A percentile compares a stretch with the other conserved stretches of the same genome.
phyloP scores from a whole-genome alignment of 495 filamentous ascomycete genomes.

The Lasiosphaeria miniovina region DNA sequence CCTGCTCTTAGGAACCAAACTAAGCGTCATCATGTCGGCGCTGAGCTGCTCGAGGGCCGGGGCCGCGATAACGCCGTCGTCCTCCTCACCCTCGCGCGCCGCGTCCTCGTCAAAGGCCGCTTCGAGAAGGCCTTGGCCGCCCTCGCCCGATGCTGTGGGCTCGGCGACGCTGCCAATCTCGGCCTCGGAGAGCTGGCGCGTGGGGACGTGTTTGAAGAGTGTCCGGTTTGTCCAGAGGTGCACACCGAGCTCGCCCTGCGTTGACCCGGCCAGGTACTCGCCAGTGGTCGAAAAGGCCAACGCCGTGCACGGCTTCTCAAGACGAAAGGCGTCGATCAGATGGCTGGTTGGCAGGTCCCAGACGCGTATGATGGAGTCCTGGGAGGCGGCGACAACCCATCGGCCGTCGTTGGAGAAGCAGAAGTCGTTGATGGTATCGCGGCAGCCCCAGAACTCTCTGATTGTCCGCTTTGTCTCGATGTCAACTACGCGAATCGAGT shows the following conservation, averaged over 20 bases:
- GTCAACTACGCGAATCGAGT: constrained; percentile 84
- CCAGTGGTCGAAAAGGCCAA: constrained; percentile 85
- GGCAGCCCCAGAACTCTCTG: constrained; percentile 87
- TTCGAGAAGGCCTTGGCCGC: constrained; percentile 61
- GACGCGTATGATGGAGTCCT: constrained; percentile 76
- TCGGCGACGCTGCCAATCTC: constrained; percentile 60
- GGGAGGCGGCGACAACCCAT: constrained; percentile 87
- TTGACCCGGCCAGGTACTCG: constrained; percentile 87
- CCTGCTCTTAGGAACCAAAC: constrained; percentile 78
- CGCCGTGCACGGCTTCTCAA: constrained; percentile 71
- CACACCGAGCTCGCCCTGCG: constrained; percentile 80
- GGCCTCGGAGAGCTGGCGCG: constrained; percentile 71
- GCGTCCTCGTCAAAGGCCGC: constrained; percentile 64
- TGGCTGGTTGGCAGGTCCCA: constrained; percentile 97
- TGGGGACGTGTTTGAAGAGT: constrained; percentile 83
- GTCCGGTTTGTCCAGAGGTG: constrained; percentile 92
- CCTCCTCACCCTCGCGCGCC: constrained; percentile 29
- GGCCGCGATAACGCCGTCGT: constrained; percentile 45
- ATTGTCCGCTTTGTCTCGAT: constrained; percentile 85
- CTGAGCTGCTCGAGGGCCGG: constrained; percentile 70
- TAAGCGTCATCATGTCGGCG: constrained; percentile 78
- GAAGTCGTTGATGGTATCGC: constrained; percentile 78
- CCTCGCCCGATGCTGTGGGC: constrained; percentile 81
- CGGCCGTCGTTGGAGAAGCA: constrained; percentile 89
- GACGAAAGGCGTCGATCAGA: constrained; percentile 82